These are phyloP conservation scores for Berberis vulgaris DNA, from an alignment of 164 flowering plant species.

Conservation along the genomic window DNA sequence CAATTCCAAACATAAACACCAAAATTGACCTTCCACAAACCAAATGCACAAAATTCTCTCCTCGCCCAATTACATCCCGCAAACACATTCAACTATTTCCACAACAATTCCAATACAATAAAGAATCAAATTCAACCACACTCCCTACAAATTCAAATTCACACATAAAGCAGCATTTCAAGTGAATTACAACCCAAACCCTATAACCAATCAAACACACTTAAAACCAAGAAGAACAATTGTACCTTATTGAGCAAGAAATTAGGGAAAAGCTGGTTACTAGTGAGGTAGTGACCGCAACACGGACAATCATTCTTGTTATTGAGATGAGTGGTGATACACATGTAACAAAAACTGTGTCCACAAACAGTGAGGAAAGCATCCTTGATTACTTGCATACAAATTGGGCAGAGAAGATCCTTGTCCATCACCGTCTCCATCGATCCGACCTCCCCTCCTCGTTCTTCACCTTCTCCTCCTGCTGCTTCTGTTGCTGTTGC, in stretches of 20 bases:
- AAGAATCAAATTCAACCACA: too few species aligned
- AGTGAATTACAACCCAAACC: neutral
- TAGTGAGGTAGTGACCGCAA: constrained; percentile 62
- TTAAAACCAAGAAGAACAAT: neutral
- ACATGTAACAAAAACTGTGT: constrained; percentile 96
- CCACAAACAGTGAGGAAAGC: constrained; percentile 93
- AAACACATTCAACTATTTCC: too few species aligned
- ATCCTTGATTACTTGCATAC: constrained; percentile 91
- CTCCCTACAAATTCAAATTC: too few species aligned
- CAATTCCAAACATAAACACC: too few species aligned
- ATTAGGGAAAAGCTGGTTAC: constrained; percentile 71
- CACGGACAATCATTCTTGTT: constrained; percentile 94
- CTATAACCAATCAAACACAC: neutral
- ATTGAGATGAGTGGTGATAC: constrained; percentile 79
- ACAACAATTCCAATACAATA: too few species aligned
- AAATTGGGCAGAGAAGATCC: constrained; percentile 82
- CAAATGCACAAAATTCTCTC: too few species aligned
- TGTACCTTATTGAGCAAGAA: constrained; percentile 76
- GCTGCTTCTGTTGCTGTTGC: neutral
- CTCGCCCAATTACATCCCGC: too few species aligned
- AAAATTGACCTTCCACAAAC: too few species aligned
- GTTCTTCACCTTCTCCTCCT: neutral
- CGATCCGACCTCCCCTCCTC: neutral
- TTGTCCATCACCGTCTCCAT: constrained; percentile 32
- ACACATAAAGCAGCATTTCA: too few species aligned